Evolutionary conservation across 2,329 filamentous ascomycete genomes (phyloP).

Genomic region (Ceratocystis variospora): DNA sequence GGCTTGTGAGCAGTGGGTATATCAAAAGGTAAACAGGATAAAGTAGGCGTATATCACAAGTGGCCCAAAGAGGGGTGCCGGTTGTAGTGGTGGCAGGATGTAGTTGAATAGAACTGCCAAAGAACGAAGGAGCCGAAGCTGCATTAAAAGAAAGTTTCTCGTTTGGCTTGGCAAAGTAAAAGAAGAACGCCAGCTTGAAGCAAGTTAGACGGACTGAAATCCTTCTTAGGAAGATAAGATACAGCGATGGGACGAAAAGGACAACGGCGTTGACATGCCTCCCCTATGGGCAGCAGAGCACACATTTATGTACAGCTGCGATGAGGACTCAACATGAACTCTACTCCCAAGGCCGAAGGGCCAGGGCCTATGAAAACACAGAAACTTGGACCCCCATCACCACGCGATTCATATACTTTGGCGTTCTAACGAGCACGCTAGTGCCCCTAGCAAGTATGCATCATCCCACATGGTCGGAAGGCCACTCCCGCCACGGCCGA

Average conservation of each 20-base stretch:
- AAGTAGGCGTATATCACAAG: too few species aligned
- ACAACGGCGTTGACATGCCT: neutral
- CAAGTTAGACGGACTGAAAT: neutral
- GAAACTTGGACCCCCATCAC: too few species aligned
- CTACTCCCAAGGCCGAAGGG: too few species aligned
- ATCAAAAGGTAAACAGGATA: neutral
- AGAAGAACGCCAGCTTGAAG: neutral
- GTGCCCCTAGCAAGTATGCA: neutral
- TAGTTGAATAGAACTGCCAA: neutral
- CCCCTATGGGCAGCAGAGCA: neutral
- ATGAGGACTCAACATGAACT: neutral
- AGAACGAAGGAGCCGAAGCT: neutral
- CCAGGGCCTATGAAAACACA: too few species aligned
- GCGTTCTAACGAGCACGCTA: neutral
- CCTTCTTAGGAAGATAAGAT: neutral
- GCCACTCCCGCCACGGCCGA: neutral
- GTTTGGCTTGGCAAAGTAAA: neutral
- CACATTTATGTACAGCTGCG: neutral
- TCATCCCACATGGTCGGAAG: neutral
- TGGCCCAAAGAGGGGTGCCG: too few species aligned
- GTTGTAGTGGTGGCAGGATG: neutral
- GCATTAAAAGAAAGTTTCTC: neutral
- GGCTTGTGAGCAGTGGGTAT: neutral
- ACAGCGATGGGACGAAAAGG: neutral
- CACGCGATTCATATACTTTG: too few species aligned